A percentile compares a stretch with the other conserved stretches of the same genome.
Evolutionary conservation across 306 rosid species (phyloP).

Genomic region (cucumber (Cucumis sativus)): Cucumber_9930_V3 NC_026661.2:21912001-21912500

Average conservation of each 20-base stretch:
- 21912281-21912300: background rate
- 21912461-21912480: conserved; percentile 34
- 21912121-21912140: background rate
- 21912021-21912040: background rate
- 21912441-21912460: conserved; percentile 15
- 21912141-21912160: background rate
- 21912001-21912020: background rate
- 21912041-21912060: background rate
- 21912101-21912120: background rate
- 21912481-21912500: conserved; percentile 38
- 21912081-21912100: background rate
- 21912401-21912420: conserved; percentile 19
- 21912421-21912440: conserved; percentile 24
- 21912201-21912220: background rate
- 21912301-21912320: background rate
- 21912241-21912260: background rate
- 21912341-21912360: conserved; percentile 53
- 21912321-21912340: background rate
- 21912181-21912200: background rate
- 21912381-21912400: conserved; percentile 19
- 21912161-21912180: background rate
- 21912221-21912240: background rate
- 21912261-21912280: background rate
- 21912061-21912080: background rate
- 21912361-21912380: conserved; percentile 65